Percentiles rank a stretch among this genome's conserved stretches.
Conservation (phyloP, 2,329 filamentous ascomycete species). For the Dryadomyces quercus-mongolicae region DNA sequence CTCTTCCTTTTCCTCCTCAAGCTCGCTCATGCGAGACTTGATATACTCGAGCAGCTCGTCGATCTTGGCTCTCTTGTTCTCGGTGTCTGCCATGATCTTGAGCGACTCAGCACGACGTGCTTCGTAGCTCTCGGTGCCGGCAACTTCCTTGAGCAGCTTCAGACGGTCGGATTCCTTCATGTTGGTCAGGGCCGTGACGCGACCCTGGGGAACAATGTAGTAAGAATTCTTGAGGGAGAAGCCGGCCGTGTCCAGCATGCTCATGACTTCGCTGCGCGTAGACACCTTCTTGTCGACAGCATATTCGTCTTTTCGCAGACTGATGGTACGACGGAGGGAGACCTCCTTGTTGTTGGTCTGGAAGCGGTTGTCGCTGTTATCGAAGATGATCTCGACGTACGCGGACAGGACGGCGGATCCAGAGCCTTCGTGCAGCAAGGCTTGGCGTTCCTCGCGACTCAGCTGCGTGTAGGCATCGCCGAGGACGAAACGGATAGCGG, state of each 20-base stretch:
- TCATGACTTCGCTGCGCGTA: conserved; percentile 88
- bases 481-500: conserved; percentile 94
- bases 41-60: conserved; percentile 88
- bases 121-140: conserved; percentile 94
- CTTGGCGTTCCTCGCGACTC: conserved; percentile 89
- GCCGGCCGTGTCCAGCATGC: conserved; percentile 86
- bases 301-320: conserved; percentile 96
- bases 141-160: conserved; percentile 91
- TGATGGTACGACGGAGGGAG: conserved; percentile 84
- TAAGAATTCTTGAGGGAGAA: conserved; percentile 97
- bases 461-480: conserved; percentile 96
- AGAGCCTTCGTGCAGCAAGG: conserved; percentile 92
- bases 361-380: conserved; percentile 93
- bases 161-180: conserved; percentile 95
- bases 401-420: conserved; percentile 97
- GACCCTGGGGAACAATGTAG: conserved; percentile 96
- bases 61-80: conserved; percentile 88
- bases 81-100: conserved; percentile 95
- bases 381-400: conserved; percentile 98
- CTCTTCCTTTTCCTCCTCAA: conserved; percentile 97
- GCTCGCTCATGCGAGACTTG: conserved; percentile 73
- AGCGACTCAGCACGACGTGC: conserved; percentile 79
- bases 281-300: conserved; percentile 87
- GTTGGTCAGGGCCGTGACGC: conserved; percentile 90
- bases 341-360: conserved; percentile 87